Conservation (phyloP, 768 basidiomycete genomes). For the Pleurotus giganteus region DNA sequence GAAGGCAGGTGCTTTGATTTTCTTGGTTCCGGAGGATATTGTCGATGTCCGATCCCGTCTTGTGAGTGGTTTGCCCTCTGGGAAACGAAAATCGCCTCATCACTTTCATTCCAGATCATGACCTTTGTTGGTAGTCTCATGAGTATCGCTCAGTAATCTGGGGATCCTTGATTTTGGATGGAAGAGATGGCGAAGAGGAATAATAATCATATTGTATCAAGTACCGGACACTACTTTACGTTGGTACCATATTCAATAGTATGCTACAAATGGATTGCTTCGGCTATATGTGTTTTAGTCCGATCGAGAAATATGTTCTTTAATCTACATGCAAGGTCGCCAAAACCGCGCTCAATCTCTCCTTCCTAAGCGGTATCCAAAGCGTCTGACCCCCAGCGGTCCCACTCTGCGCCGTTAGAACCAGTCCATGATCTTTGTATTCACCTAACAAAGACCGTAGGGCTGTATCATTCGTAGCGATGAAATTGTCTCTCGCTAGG, state of each 20-base stretch:
- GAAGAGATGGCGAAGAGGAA: background rate
- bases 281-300: too few relatives aligned
- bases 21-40: slow-evolving; percentile 96
- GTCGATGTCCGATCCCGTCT: slow-evolving; percentile 90
- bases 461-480: slow-evolving; percentile 86
- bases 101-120: slow-evolving; percentile 60
- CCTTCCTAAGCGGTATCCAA: slow-evolving; percentile 87
- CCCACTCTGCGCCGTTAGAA: slow-evolving; percentile 50
- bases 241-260: background rate
- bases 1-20: slow-evolving; percentile 95
- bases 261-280: too few relatives aligned
- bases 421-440: slow-evolving; percentile 87
- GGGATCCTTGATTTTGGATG: slow-evolving; percentile 4
- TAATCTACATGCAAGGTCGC: slow-evolving; percentile 16
- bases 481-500: slow-evolving; percentile 75
- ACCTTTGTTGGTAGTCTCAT: slow-evolving; percentile 95
- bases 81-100: background rate
- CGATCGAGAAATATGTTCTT: background rate
- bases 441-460: slow-evolving; percentile 82
- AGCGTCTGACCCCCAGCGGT: slow-evolving; percentile 58
- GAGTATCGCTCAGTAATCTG: slow-evolving; percentile 52
- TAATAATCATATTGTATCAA: slow-evolving; percentile 4
- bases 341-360: slow-evolving; percentile 57
- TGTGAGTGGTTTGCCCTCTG: slow-evolving; percentile 53
- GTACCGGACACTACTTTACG: background rate